Conservation (phyloP, 73 alveolate genomes). For the Stentor coeruleus region DNA sequence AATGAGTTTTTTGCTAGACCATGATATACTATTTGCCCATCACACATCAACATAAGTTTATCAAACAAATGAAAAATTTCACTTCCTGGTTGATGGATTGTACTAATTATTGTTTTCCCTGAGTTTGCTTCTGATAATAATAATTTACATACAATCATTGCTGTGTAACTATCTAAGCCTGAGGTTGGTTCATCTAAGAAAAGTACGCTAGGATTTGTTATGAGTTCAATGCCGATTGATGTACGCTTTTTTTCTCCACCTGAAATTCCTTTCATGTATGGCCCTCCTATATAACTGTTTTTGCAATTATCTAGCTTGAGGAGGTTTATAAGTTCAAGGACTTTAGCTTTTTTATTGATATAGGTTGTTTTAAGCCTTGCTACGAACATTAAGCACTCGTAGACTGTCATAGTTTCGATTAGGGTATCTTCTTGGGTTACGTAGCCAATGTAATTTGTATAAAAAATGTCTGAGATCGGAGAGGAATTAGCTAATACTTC, state of each 20-base stretch:
- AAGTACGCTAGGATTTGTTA: constrained; percentile 11
- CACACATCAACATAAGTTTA: constrained; percentile 31
- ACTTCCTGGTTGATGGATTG: constrained; percentile 50
- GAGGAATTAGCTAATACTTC: neutral
- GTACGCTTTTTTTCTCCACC: constrained; percentile 18
- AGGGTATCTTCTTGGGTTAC: constrained; percentile 52
- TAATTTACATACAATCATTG: constrained; percentile 29
- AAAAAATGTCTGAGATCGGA: neutral
- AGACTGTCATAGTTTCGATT: constrained; percentile 52
- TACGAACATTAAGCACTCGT: constrained; percentile 52
- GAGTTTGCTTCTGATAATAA: constrained; percentile 29
- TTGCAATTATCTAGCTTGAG: constrained; percentile 28
- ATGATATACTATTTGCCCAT: constrained; percentile 37
- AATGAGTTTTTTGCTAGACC: constrained; percentile 24
- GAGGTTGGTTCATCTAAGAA: constrained; percentile 28
- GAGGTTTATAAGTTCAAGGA: neutral
- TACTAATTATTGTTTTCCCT: constrained; percentile 42
- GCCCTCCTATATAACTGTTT: constrained; percentile 22
- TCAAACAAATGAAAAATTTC: constrained; percentile 39
- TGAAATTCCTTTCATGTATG: neutral
- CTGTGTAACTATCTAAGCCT: constrained; percentile 35
- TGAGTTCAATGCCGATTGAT: constrained; percentile 9
- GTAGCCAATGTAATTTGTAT: constrained; percentile 13
- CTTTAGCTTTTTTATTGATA: neutral
- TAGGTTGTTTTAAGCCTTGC: constrained; percentile 41